A percentile compares a stretch with the other conserved stretches of the same genome.
These are phyloP conservation scores for Hansenula lynferdii DNA, from an alignment of 1,139 yeast species.

Conservation along the genomic window DNA sequence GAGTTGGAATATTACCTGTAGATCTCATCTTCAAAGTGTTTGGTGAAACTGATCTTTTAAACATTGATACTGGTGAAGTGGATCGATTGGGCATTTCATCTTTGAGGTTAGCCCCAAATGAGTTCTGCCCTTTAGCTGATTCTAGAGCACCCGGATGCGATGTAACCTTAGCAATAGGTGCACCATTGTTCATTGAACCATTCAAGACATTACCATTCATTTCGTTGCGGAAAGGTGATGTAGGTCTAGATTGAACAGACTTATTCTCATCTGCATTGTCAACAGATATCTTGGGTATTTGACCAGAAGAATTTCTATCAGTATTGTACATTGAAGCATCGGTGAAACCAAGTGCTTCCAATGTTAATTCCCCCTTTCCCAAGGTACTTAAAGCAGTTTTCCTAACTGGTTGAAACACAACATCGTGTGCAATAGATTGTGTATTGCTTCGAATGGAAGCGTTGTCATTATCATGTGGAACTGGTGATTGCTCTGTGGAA, in stretches of 20 bases:
- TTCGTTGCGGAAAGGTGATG: too few relatives aligned
- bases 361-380: slow-evolving; percentile 67
- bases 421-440: slow-evolving; percentile 20
- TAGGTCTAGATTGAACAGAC: too few relatives aligned
- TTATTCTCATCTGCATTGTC: background rate
- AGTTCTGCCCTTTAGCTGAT: too few relatives aligned
- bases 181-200: too few relatives aligned
- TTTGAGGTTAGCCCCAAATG: background rate
- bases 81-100: background rate
- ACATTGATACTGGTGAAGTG: background rate
- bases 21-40: slow-evolving; percentile 4
- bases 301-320: background rate
- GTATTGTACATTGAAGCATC: background rate
- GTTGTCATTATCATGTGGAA: slow-evolving; percentile 1
- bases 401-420: slow-evolving; percentile 56
- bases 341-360: slow-evolving; percentile 47
- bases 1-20: slow-evolving; percentile 3
- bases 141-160: background rate
- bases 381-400: slow-evolving; percentile 55
- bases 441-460: slow-evolving; percentile 3
- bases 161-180: background rate
- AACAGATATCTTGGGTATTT: background rate
- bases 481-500: slow-evolving; percentile 6
- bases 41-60: slow-evolving; percentile 14
- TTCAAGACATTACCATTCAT: too few relatives aligned